Evolutionary conservation across 208 protist genomes (phyloP), one percentile per base, ranked within the genome.

Genomic region (Leishmania guyanensis): DNA sequence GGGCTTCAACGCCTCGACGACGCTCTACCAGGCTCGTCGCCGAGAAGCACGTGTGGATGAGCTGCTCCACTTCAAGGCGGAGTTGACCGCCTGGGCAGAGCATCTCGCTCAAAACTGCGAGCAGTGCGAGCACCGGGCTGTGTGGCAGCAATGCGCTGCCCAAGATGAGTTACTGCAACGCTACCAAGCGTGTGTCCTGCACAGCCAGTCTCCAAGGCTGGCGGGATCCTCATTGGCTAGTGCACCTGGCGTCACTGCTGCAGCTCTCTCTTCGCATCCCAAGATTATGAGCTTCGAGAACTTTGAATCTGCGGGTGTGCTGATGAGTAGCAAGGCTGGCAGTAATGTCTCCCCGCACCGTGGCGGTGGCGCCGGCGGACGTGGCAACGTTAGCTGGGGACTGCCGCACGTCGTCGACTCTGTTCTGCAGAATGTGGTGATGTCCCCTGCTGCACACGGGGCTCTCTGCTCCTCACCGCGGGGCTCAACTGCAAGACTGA

Each of bases 31-130:
- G 22, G 26, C 43, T 17, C 83, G 79, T 9, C 71, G 69, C 39
- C 84, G 77, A 10, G 72, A 85, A n/a, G 62, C 66, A 17, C 79
- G 81, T 17, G 48, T 85, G 46, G 74, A 78, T 20, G 39, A 84
- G 39, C 81, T 93, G 39, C 56, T 39, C 3, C 43, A 43, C 36
- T 88, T 66, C 51, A 83, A 84, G n/a, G 86, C 50, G 50, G 90
- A 93, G 82, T 80, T 93, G 71, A 36, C 82, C 65, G 58, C 50
- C 29, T 93, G 90, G 90, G 77, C 84, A 46, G 68, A 77, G 33
- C 83, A 85, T 43, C 81, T 93, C 16, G n/a, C 73, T 36, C 88
- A 89, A 65, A 46, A 26, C 20, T 91, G 87, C 72, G 83, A 89
- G 64, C 75, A 73, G 46, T 82, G 77, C 50, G 81, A 84, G 68